Evolutionary conservation across 2,329 filamentous ascomycete species (phyloP).

Genomic region (Ophiocordyceps robertsii): DNA sequence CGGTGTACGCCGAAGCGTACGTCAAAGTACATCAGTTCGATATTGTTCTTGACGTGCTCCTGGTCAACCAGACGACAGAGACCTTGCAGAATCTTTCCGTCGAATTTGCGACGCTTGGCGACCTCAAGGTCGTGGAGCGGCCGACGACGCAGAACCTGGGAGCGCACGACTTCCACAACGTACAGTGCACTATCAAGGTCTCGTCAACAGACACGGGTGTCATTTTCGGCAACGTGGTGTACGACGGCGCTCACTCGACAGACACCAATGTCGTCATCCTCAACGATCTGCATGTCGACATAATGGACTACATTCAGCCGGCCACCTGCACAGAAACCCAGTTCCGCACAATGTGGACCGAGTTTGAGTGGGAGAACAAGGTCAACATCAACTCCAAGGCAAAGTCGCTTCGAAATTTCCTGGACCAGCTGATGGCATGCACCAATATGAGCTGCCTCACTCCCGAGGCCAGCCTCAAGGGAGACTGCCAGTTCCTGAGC

Average conservation of each 20-base stretch:
- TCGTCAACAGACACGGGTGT: conserved; percentile 96
- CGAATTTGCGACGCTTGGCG: conserved; percentile 95
- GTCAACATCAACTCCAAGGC: conserved; percentile 99
- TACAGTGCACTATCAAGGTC: conserved; percentile 97
- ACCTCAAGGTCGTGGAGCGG: conserved; percentile 93
- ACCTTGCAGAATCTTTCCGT: conserved; percentile 95
- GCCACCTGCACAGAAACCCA: conserved; percentile 94
- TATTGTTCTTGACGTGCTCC: conserved; percentile 87
- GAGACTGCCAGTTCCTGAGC: conserved; percentile 94
- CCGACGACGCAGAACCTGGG: conserved; percentile 93
- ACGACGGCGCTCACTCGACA: conserved; percentile 82
- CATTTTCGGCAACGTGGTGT: conserved; percentile 97
- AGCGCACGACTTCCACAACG: conserved; percentile 93
- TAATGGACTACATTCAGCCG: conserved; percentile 99
- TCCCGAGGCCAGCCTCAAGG: conserved; percentile 89
- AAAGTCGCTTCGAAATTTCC: conserved; percentile 79
- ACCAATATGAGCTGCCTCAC: conserved; percentile 99
- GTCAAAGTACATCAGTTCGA: conserved; percentile 99
- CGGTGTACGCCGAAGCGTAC: conserved; percentile 97
- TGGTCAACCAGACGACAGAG: conserved; percentile 95
- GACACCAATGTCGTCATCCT: conserved; percentile 96
- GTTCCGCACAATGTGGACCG: conserved; percentile 99
- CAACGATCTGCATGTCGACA: conserved; percentile 95
- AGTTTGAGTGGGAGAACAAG: conserved; percentile 99
- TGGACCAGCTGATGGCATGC: conserved; percentile 88